These are phyloP conservation scores for Amoebophrya sp. DNA, from an alignment of 169 alveolate species.

Conservation along the genomic window DNA sequence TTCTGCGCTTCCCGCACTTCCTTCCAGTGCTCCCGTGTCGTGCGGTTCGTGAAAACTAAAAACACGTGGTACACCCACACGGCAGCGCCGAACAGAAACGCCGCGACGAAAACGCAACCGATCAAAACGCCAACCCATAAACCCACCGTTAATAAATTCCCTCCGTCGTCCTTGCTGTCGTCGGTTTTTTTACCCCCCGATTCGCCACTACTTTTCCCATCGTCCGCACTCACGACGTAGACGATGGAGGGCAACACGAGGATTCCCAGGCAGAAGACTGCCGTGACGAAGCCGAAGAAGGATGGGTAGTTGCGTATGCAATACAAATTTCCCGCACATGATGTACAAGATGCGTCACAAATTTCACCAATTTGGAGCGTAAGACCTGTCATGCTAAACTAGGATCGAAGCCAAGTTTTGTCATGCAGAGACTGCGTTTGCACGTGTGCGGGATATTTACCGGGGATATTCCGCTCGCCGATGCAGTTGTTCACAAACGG, in stretches of 20 bases:
- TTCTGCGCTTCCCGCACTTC: background rate
- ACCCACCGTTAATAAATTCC: background rate
- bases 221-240: background rate
- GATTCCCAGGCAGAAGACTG: constrained; percentile 41
- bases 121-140: background rate
- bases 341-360: too few species aligned
- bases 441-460: too few species aligned
- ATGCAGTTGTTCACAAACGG: constrained; percentile 84
- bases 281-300: constrained; percentile 35
- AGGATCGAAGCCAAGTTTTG: too few species aligned
- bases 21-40: background rate
- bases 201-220: background rate
- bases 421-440: too few species aligned
- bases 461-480: constrained; percentile 69
- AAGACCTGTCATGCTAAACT: background rate
- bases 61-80: background rate
- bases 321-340: background rate
- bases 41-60: background rate
- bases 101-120: background rate
- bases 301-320: background rate
- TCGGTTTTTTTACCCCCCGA: background rate
- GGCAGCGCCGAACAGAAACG: background rate
- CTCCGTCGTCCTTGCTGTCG: background rate
- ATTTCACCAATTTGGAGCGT: background rate
- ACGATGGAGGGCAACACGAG: constrained; percentile 37